Conservation (phyloP, 2,329 filamentous ascomycete species). For the Anisogramma anomala region DNA sequence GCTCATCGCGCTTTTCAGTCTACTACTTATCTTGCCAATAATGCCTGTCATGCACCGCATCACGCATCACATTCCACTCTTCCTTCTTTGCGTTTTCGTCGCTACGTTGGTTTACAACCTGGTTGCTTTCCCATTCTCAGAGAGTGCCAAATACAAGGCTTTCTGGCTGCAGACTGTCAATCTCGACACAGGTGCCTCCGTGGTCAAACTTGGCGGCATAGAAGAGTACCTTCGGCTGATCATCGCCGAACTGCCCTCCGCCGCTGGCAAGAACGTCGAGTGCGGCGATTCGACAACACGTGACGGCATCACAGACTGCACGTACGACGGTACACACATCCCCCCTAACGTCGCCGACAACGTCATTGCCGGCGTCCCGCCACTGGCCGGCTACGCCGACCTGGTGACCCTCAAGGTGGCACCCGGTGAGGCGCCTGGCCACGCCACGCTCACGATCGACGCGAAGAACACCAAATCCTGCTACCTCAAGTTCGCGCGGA, state of each 20-base stretch:
- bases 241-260: constrained; percentile 58
- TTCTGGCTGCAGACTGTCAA: constrained; percentile 78
- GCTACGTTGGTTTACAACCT: constrained; percentile 80
- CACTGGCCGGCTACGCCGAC: constrained; percentile 32
- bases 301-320: constrained; percentile 50
- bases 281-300: constrained; percentile 37
- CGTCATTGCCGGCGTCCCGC: constrained; percentile 28
- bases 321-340: constrained; percentile 51
- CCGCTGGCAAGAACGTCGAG: constrained; percentile 46
- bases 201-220: constrained; percentile 57
- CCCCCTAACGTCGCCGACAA: constrained; percentile 50
- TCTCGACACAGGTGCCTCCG: constrained; percentile 59
- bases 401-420: constrained; percentile 59
- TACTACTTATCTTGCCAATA: constrained; percentile 63
- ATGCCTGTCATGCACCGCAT: constrained; percentile 80
- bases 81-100: constrained; percentile 60
- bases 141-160: constrained; percentile 67
- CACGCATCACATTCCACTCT: constrained; percentile 67
- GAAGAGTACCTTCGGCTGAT: constrained; percentile 56
- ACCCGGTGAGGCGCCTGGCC: constrained; percentile 20
- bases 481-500: constrained; percentile 57
- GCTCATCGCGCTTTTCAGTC: constrained; percentile 52
- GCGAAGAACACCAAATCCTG: constrained; percentile 72
- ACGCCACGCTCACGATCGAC: constrained; percentile 53
- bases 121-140: constrained; percentile 76